phyloP scores from a whole-genome alignment of 495 filamentous ascomycete species.

The Elaphomyces granulatus region DNA sequence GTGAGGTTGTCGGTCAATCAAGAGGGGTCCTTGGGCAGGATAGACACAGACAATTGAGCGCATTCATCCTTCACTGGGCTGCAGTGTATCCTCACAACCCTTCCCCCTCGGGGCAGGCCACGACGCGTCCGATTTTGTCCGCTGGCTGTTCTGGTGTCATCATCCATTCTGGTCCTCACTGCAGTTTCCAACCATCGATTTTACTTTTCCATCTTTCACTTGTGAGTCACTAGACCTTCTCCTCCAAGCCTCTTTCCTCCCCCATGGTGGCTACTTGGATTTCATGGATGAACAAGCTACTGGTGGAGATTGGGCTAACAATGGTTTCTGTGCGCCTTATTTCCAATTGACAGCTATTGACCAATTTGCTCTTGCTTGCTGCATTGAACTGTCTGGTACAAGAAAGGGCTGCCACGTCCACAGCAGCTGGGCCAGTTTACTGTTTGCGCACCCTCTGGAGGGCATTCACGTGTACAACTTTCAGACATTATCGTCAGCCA shows the following conservation, averaged over 20 bases:
- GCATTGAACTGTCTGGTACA: not conserved
- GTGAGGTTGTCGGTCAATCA: not conserved
- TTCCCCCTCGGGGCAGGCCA: not conserved
- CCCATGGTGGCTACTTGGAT: not conserved
- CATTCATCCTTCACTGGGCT: too few relatives aligned
- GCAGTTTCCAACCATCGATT: not conserved
- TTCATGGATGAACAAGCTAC: not conserved
- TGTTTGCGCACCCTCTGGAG: not conserved
- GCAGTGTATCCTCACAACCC: not conserved
- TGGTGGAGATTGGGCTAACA: not conserved
- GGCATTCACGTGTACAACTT: not conserved
- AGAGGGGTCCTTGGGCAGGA: not conserved
- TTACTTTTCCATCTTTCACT: not conserved
- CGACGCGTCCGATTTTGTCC: not conserved
- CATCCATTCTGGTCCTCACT: not conserved
- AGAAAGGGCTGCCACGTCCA: not conserved
- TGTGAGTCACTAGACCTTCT: not conserved
- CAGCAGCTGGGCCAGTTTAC: not conserved
- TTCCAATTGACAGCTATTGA: not conserved
- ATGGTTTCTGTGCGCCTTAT: not conserved
- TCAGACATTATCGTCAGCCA: not conserved
- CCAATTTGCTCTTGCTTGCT: not conserved
- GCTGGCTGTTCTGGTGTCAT: not conserved
- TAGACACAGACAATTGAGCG: not conserved
- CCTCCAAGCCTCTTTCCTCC: not conserved